Evolutionary conservation across 495 filamentous ascomycete genomes (phyloP).

Genomic region (Cenococcum geophilum): DNA sequence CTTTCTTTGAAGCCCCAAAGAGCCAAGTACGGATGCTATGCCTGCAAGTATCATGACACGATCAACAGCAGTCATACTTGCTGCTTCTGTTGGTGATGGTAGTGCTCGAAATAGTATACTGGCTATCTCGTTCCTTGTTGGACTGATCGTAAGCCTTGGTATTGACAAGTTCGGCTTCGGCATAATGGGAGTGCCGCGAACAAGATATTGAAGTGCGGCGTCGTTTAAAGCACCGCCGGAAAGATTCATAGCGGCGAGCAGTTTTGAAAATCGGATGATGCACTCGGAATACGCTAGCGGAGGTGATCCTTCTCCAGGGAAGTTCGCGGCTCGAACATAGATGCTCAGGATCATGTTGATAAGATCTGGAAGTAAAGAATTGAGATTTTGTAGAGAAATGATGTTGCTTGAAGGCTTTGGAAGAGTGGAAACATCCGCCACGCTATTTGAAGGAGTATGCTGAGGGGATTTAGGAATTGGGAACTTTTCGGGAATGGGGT

Average conservation of each 20-base stretch:
- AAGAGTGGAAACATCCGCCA: conserved; percentile 44
- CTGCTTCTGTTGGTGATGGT: conserved; percentile 53
- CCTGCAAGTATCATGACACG: conserved; percentile 72
- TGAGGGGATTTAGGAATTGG: conserved; percentile 28
- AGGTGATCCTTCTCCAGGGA: conserved; percentile 75
- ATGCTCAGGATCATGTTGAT: conserved; percentile 76
- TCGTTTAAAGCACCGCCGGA: conserved; percentile 62
- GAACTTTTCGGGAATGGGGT: conserved; percentile 51
- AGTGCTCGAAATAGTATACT: conserved; percentile 65
- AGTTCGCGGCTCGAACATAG: conserved; percentile 66
- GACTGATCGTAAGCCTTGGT: conserved; percentile 46
- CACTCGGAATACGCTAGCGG: conserved; percentile 76
- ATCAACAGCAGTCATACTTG: conserved; percentile 59
- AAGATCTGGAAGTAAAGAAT: conserved; percentile 62
- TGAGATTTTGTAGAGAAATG: conserved; percentile 57
- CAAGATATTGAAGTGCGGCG: conserved; percentile 51
- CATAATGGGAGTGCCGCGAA: conserved; percentile 19
- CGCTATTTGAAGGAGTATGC: conserved; percentile 38
- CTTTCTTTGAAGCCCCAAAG: conserved; percentile 72
- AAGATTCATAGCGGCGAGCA: conserved; percentile 64
- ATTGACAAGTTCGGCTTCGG: conserved; percentile 24
- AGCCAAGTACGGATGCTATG: conserved; percentile 72
- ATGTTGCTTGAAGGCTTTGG: conserved; percentile 45
- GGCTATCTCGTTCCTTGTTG: conserved; percentile 61
- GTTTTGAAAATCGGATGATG: conserved; percentile 68